Conservation (phyloP, 2,329 filamentous ascomycete genomes). For the Botrytis galanthina region DNA sequence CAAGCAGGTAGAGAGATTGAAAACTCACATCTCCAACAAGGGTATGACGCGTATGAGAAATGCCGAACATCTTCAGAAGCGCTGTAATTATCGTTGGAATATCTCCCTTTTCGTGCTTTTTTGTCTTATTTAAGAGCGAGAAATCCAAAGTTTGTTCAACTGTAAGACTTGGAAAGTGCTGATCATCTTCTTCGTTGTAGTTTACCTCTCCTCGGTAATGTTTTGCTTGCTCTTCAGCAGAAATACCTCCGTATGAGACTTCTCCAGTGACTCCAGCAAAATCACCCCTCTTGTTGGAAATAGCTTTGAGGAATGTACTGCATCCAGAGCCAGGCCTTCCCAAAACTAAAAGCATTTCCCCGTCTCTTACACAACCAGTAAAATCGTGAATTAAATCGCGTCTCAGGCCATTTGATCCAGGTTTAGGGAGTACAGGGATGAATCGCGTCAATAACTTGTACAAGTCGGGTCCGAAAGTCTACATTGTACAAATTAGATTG, state of each 20-base stretch:
- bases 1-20: conserved; percentile 45
- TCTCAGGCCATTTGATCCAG: conserved; percentile 29
- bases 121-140: conserved; percentile 72
- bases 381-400: conserved; percentile 61
- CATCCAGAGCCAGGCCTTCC: conserved; percentile 73
- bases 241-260: conserved; percentile 69
- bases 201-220: conserved; percentile 70
- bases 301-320: conserved; percentile 72
- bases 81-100: conserved; percentile 69
- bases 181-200: conserved; percentile 76
- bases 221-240: conserved; percentile 64
- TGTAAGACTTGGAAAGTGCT: conserved; percentile 70
- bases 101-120: conserved; percentile 59
- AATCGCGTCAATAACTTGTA: conserved; percentile 56
- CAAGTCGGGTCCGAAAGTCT: conserved; percentile 76
- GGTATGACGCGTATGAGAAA: conserved; percentile 71
- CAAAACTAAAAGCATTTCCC: conserved; percentile 71
- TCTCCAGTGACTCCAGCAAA: conserved; percentile 68
- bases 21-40: conserved; percentile 61
- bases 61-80: conserved; percentile 75
- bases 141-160: conserved; percentile 78
- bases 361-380: conserved; percentile 63
- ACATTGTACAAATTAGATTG: conserved; percentile 9
- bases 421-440: conserved; percentile 31
- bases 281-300: conserved; percentile 65